These are phyloP conservation scores for Pestalotiopsis sp. DNA, from an alignment of 2,329 filamentous ascomycete species.

Conservation along the genomic window DNA sequence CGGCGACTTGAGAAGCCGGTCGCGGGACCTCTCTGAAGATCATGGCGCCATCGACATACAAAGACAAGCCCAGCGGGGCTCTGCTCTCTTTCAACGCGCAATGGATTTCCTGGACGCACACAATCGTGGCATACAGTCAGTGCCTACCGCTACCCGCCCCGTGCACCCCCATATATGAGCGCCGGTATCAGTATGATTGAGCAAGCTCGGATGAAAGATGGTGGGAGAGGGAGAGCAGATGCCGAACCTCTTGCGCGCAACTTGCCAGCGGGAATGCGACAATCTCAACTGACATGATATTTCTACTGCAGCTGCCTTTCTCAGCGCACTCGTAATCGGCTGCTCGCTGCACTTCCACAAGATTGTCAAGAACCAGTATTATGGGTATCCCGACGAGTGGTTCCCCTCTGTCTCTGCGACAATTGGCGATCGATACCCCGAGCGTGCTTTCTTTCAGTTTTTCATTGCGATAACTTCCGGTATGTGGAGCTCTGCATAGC, in stretches of 20 bases:
- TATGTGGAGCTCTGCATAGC: slow-evolving; percentile 34
- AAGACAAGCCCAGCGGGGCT: slow-evolving; percentile 64
- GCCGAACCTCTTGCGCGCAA: neutral
- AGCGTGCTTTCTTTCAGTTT: slow-evolving; percentile 94
- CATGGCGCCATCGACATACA: slow-evolving; percentile 52
- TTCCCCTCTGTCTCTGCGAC: slow-evolving; percentile 95
- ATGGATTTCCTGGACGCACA: slow-evolving; percentile 91
- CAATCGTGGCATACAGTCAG: slow-evolving; percentile 76
- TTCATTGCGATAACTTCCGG: slow-evolving; percentile 96
- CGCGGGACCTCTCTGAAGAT: neutral
- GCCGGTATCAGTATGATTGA: neutral
- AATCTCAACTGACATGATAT: neutral
- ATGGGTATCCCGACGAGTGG: slow-evolving; percentile 93
- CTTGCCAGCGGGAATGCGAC: neutral
- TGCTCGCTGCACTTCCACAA: slow-evolving; percentile 86
- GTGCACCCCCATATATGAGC: slow-evolving; percentile 1
- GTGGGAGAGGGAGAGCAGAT: too few relatives aligned
- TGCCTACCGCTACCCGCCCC: slow-evolving; percentile 19
- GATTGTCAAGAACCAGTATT: slow-evolving; percentile 97
- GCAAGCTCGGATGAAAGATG: too few relatives aligned
- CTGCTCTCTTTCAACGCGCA: slow-evolving; percentile 73
- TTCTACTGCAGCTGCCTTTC: slow-evolving; percentile 66
- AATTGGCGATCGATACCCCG: slow-evolving; percentile 95
- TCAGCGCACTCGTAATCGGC: slow-evolving; percentile 83
- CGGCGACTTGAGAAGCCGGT: neutral